These are phyloP conservation scores for Aspergillus sp. DNA, from an alignment of 2,329 filamentous ascomycete genomes.

Conservation along the genomic window DNA sequence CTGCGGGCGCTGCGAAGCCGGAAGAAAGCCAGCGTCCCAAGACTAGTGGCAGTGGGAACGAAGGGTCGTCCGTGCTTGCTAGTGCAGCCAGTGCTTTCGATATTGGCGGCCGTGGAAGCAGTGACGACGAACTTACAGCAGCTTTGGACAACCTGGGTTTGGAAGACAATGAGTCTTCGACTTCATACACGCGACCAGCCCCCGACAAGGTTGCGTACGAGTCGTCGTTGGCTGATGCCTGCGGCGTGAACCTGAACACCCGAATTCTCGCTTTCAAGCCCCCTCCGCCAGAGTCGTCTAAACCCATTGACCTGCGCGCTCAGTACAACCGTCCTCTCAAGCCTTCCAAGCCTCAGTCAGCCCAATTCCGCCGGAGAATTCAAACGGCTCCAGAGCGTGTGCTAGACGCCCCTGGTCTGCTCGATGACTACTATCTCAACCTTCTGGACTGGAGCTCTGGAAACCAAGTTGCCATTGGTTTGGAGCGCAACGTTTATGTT, in stretches of 20 bases:
- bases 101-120: conserved; percentile 50
- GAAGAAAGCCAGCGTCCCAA: conserved; percentile 70
- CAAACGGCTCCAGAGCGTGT: conserved; percentile 93
- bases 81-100: conserved; percentile 62
- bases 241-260: conserved; percentile 85
- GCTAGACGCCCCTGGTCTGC: conserved; percentile 86
- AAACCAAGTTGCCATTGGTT: conserved; percentile 95
- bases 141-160: conserved; percentile 74
- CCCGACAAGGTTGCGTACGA: conserved; percentile 87
- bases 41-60: conserved; percentile 55
- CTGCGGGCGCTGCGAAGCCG: conserved; percentile 74
- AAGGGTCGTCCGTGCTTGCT: conserved; percentile 68
- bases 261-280: conserved; percentile 98
- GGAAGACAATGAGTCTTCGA: conserved; percentile 59
- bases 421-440: conserved; percentile 99
- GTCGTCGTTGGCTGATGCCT: conserved; percentile 80
- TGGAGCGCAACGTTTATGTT: conserved; percentile 94
- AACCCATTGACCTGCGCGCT: conserved; percentile 92
- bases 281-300: conserved; percentile 92
- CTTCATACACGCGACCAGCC: conserved; percentile 65
- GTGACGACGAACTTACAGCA: conserved; percentile 66
- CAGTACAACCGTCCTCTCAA: conserved; percentile 97
- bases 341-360: conserved; percentile 61
- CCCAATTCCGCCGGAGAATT: conserved; percentile 84
- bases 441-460: conserved; percentile 95